Conservation (phyloP, 2,329 filamentous ascomycete genomes). For the Neospermospora avenae region DNA sequence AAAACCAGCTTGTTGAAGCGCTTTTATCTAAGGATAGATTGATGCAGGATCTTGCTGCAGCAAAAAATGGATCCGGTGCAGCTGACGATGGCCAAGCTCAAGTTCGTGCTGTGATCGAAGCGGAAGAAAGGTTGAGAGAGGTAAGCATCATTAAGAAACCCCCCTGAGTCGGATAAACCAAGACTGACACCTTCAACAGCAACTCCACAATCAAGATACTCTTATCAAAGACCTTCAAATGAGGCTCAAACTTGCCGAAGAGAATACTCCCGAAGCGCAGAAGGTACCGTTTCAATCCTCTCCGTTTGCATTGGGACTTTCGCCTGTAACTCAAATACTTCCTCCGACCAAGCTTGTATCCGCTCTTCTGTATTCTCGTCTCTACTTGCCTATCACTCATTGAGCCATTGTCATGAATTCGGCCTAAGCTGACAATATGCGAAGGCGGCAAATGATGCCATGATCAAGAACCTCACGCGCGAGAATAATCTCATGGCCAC, state of each 20-base stretch:
- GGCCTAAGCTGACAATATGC: conserved; percentile 8
- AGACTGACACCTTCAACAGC: conserved; percentile 28
- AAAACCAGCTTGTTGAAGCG: conserved; percentile 57
- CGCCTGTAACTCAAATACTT: not conserved
- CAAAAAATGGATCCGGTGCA: conserved; percentile 14
- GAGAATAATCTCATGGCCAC: conserved; percentile 76
- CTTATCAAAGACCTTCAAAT: conserved; percentile 31
- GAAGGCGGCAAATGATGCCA: conserved; percentile 32
- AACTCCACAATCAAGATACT: conserved; percentile 29
- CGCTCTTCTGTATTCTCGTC: not conserved
- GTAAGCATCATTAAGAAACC: conserved; percentile 41
- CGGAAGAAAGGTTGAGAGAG: conserved; percentile 41
- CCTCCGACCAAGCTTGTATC: not conserved
- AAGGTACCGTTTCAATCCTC: conserved; percentile 30
- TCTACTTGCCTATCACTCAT: not conserved
- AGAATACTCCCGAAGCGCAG: conserved; percentile 29
- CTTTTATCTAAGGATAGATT: conserved; percentile 59
- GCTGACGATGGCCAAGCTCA: conserved; percentile 41
- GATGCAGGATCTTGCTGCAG: conserved; percentile 46
- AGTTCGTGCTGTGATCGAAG: conserved; percentile 23
- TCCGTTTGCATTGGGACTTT: conserved; percentile 6
- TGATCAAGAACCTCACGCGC: conserved; percentile 60
- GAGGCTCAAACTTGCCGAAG: conserved; percentile 29
- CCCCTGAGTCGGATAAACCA: not conserved
- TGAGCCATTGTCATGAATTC: not conserved